Percentiles rank a stretch among this genome's conserved stretches.
phyloP scores from a whole-genome alignment of 768 basidiomycete genomes.

The Trametes coccinea region DNA sequence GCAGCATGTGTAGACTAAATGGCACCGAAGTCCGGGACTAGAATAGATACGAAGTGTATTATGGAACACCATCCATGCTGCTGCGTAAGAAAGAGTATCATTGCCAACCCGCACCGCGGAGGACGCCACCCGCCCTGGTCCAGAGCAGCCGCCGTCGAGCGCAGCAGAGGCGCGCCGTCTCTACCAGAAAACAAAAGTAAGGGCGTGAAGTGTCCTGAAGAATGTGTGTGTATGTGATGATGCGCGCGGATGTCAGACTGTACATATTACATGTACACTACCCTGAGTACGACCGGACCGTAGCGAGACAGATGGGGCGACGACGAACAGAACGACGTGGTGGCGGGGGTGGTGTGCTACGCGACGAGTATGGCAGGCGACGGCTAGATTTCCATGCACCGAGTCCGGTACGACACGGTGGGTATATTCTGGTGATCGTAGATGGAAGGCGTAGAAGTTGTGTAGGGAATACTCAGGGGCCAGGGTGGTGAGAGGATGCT shows the following conservation, averaged over 20 bases:
- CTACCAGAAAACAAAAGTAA: background rate
- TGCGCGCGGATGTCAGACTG: background rate
- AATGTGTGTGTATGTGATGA: background rate
- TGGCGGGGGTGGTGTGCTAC: background rate
- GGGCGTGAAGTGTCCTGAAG: conserved; percentile 12
- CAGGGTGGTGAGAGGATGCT: background rate
- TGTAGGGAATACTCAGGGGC: background rate
- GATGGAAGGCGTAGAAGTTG: conserved; percentile 18
- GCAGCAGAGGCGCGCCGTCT: background rate
- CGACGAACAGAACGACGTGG: background rate
- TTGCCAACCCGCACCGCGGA: conserved; percentile 8
- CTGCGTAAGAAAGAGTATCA: background rate
- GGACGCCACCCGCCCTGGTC: background rate
- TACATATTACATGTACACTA: conserved; percentile 20
- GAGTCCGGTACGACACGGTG: conserved; percentile 12
- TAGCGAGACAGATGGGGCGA: conserved; percentile 1
- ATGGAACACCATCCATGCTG: conserved; percentile 10
- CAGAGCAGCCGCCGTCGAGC: background rate
- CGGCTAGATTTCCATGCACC: conserved; percentile 18
- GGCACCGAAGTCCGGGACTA: conserved; percentile 8
- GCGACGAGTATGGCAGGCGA: conserved; percentile 2
- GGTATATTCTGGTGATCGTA: conserved; percentile 21
- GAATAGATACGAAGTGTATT: conserved; percentile 4
- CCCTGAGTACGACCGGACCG: conserved; percentile 9
- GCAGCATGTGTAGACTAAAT: conserved; percentile 4